Evolutionary conservation across 345 rosid genomes (phyloP).

Genomic region (Raphanus raphanistrum): DNA sequence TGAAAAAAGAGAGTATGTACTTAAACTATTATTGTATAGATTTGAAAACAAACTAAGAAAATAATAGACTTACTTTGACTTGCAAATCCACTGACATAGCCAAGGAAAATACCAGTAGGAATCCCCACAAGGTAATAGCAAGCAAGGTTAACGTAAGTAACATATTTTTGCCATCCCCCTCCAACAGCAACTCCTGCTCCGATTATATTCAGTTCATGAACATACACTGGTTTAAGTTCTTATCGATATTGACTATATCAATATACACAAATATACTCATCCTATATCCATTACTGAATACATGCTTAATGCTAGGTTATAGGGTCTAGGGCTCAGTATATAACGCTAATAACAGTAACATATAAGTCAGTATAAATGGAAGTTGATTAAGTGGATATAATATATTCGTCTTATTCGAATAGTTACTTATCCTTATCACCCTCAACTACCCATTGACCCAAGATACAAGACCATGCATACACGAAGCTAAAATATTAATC

Average conservation of each 20-base stretch:
- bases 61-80: conserved; percentile 55
- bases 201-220: background rate
- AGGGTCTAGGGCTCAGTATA: background rate
- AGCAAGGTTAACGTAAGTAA: conserved; percentile 62
- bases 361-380: background rate
- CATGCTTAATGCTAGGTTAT: background rate
- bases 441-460: background rate
- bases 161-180: conserved; percentile 75
- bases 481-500: background rate
- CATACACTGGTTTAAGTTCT: background rate
- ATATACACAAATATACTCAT: too few relatives aligned
- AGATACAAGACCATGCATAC: background rate
- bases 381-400: background rate
- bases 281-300: background rate
- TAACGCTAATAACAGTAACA: background rate
- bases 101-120: conserved; percentile 63
- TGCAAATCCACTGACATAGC: conserved; percentile 50
- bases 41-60: background rate
- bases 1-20: background rate
- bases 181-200: conserved; percentile 70
- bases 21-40: background rate
- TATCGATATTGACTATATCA: background rate
- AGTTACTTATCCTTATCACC: background rate
- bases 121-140: conserved; percentile 73
- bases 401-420: background rate